A percentile compares a stretch with the other conserved stretches of the same genome.
Conservation (phyloP, 2,329 filamentous ascomycete species). For the Parastagonospora nodorum region DNA sequence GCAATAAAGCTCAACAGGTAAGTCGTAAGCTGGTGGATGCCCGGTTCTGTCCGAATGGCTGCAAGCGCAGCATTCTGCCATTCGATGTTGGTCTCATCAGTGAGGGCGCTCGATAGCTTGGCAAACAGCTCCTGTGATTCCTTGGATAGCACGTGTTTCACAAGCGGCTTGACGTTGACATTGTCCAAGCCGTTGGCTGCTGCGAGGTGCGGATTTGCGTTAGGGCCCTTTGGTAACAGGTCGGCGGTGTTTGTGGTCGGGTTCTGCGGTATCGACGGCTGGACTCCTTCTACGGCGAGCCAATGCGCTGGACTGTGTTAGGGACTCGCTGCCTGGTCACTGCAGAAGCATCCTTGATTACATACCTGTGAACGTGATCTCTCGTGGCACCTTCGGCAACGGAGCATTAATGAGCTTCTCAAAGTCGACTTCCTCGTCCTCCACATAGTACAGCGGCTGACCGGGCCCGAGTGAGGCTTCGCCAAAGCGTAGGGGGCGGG, state of each 20-base stretch:
- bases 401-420: constrained; percentile 98
- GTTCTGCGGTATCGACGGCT: constrained; percentile 95
- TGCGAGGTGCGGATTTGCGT: constrained; percentile 82
- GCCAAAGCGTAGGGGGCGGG: constrained; percentile 84
- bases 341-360: background rate
- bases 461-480: constrained; percentile 92
- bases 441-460: constrained; percentile 94
- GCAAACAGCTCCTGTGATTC: constrained; percentile 97
- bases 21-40: constrained; percentile 90
- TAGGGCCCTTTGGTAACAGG: constrained; percentile 85
- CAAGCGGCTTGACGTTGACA: constrained; percentile 81
- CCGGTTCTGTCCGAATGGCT: constrained; percentile 85
- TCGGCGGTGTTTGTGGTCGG: constrained; percentile 88
- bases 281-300: constrained; percentile 96
- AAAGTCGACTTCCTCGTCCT: constrained; percentile 98
- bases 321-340: background rate
- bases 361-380: constrained; percentile 87
- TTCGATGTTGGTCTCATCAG: constrained; percentile 86
- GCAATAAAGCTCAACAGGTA: constrained; percentile 97
- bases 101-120: constrained; percentile 85
- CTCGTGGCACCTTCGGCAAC: constrained; percentile 89
- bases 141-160: constrained; percentile 95
- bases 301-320: constrained; percentile 73
- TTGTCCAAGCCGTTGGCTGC: constrained; percentile 84
- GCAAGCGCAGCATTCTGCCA: constrained; percentile 84